These are phyloP conservation scores for Trametes polyzona DNA, from an alignment of 1,284 basidiomycete species.

Conservation along the genomic window DNA sequence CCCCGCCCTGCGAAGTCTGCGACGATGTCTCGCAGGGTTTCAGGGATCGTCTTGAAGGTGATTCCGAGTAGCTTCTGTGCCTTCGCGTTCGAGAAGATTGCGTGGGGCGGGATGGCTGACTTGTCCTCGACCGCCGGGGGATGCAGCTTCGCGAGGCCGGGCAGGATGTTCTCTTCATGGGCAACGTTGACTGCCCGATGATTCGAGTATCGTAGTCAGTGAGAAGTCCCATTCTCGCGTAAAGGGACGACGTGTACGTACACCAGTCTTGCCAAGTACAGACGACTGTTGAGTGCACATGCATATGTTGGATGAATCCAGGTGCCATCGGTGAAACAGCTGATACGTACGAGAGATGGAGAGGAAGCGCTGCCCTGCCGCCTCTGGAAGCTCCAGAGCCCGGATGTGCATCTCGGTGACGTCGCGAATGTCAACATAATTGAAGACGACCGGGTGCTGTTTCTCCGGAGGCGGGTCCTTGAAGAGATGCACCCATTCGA, in stretches of 20 bases:
- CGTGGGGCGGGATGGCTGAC: not conserved
- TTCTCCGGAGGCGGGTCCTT: slow-evolving; percentile 30
- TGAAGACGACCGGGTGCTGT: not conserved
- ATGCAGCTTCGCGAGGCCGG: slow-evolving; percentile 9
- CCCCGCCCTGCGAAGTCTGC: slow-evolving; percentile 11
- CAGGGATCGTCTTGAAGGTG: slow-evolving; percentile 6
- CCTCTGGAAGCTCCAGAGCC: slow-evolving; percentile 49
- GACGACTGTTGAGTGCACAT: not conserved
- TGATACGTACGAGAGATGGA: slow-evolving; percentile 34
- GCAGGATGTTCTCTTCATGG: not conserved
- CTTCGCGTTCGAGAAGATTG: slow-evolving; percentile 4
- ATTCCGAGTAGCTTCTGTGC: slow-evolving; percentile 1
- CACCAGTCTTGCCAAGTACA: slow-evolving; percentile 16
- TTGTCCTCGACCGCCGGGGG: not conserved
- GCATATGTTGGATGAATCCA: not conserved
- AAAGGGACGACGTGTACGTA: not conserved
- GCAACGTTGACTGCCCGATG: slow-evolving; percentile 1
- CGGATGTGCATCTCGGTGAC: slow-evolving; percentile 56
- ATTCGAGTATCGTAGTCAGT: not conserved
- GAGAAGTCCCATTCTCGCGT: not conserved
- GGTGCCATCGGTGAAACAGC: not conserved
- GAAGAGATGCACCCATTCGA: slow-evolving; percentile 16
- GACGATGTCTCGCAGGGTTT: slow-evolving; percentile 6
- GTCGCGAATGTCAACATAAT: slow-evolving; percentile 64
- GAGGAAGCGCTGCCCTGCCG: slow-evolving; percentile 56